phyloP scores from a whole-genome alignment of 1,139 yeast genomes.

The Hemisphaericaspora xylofermentans region DNA sequence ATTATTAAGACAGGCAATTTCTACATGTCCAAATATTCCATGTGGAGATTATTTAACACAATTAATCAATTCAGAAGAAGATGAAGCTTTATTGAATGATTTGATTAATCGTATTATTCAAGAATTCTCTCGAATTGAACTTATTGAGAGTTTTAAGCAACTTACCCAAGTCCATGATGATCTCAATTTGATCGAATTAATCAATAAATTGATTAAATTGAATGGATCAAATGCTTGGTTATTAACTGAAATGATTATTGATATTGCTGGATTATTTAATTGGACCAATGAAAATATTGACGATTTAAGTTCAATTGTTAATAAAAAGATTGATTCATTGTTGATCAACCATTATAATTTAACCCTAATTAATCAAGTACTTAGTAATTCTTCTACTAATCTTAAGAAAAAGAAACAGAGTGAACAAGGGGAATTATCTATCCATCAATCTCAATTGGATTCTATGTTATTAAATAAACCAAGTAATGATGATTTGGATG shows the following conservation, averaged over 20 bases:
- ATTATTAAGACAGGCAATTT: conserved; percentile 76
- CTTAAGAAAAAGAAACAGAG: conserved; percentile 23
- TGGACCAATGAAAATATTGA: conserved; percentile 53
- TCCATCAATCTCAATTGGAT: conserved; percentile 34
- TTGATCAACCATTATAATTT: conserved; percentile 53
- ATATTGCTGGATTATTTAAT: conserved; percentile 70
- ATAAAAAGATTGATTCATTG: conserved; percentile 49
- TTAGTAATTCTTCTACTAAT: conserved; percentile 23
- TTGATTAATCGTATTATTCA: conserved; percentile 63
- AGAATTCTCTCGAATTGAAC: conserved; percentile 53
- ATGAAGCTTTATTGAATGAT: conserved; percentile 66
- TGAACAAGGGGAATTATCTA: conserved; percentile 13
- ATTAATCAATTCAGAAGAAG: conserved; percentile 42
- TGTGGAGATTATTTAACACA: conserved; percentile 63
- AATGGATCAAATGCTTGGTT: conserved; percentile 50
- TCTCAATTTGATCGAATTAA: conserved; percentile 42
- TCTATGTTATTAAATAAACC: conserved; percentile 36
- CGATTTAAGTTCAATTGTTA: conserved; percentile 45
- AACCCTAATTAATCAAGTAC: conserved; percentile 54
- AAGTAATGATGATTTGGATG: conserved; percentile 20
- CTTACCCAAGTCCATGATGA: conserved; percentile 21
- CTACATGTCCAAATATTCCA: conserved; percentile 70
- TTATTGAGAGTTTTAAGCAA: conserved; percentile 35
- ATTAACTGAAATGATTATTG: conserved; percentile 61
- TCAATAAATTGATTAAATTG: conserved; percentile 25